Conservation (phyloP, 306 rosid species). For the Corylus avellana region DNA sequence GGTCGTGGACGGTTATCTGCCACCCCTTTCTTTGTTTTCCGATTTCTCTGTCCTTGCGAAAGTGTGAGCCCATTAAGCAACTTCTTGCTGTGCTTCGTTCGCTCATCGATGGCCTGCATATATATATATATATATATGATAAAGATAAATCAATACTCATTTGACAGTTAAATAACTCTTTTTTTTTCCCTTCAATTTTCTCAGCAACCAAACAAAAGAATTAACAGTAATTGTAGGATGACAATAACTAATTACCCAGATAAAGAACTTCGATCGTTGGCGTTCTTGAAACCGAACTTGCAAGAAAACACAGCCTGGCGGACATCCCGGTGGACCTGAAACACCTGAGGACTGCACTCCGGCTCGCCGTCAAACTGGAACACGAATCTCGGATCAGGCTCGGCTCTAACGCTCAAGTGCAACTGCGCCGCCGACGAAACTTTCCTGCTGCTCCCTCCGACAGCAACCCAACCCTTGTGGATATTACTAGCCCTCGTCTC, state of each 20-base stretch:
- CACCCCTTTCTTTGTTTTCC: conserved; percentile 72
- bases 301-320: conserved; percentile 73
- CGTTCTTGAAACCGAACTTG: conserved; percentile 67
- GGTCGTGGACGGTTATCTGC: conserved; percentile 69
- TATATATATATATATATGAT: no score
- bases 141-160: no score
- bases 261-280: conserved; percentile 53
- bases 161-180: no score
- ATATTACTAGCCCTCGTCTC: conserved; percentile 34
- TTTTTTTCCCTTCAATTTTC: no score
- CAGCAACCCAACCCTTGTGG: conserved; percentile 57
- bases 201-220: no score
- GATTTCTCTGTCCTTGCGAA: conserved; percentile 49
- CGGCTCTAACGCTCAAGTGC: conserved; percentile 61
- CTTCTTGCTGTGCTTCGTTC: conserved; percentile 47
- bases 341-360: conserved; percentile 71
- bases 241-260: conserved; percentile 38
- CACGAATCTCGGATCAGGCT: conserved; percentile 73
- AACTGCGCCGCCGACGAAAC: conserved; percentile 60
- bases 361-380: conserved; percentile 77
- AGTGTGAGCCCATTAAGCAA: conserved; percentile 49
- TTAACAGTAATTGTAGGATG: no score
- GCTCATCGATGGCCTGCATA: background rate
- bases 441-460: conserved; percentile 46
- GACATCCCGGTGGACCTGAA: conserved; percentile 62